These are phyloP conservation scores for Volvariella surrecta DNA, from an alignment of 1,284 basidiomycete species.

Conservation along the genomic window DNA sequence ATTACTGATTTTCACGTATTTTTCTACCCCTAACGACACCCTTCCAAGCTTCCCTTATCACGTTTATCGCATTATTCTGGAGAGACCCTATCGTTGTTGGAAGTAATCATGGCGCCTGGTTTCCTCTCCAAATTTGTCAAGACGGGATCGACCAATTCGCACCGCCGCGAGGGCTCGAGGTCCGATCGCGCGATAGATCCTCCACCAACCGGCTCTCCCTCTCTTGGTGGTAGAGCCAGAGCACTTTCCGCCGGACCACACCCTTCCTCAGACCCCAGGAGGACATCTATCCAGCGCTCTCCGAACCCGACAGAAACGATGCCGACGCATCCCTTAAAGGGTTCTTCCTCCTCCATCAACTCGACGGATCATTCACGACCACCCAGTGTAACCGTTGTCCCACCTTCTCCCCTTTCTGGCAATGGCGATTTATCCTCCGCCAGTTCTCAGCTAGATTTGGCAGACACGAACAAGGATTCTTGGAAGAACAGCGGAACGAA, in stretches of 20 bases:
- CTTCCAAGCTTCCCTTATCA: too few species aligned
- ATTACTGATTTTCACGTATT: too few species aligned
- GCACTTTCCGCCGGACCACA: constrained; percentile 5
- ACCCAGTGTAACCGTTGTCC: constrained; percentile 47
- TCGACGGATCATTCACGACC: constrained; percentile 23
- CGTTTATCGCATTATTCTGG: too few species aligned
- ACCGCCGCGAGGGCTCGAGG: constrained; percentile 14
- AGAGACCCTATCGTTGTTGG: too few species aligned
- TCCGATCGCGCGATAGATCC: constrained; percentile 9
- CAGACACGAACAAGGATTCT: constrained; percentile 6
- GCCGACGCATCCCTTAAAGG: constrained; percentile 14
- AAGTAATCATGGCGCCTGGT: constrained; percentile 32
- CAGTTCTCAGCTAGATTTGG: constrained; percentile 7
- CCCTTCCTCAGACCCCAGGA: constrained; percentile 1
- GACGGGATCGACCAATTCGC: constrained; percentile 16
- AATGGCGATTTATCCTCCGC: constrained; percentile 12
- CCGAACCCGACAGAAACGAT: constrained; percentile 2
- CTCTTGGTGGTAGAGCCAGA: constrained; percentile 7
- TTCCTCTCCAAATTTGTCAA: constrained; percentile 45
- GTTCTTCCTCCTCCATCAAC: constrained; percentile 9
- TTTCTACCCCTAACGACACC: too few species aligned
- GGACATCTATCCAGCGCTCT: background rate
- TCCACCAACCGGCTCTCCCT: constrained; percentile 9
- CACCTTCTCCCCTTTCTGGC: constrained; percentile 37
- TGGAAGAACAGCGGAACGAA: background rate